These are phyloP conservation scores for Cyamopsis tetragonoloba DNA, from an alignment of 306 rosid genomes.

Conservation along the genomic window DNA sequence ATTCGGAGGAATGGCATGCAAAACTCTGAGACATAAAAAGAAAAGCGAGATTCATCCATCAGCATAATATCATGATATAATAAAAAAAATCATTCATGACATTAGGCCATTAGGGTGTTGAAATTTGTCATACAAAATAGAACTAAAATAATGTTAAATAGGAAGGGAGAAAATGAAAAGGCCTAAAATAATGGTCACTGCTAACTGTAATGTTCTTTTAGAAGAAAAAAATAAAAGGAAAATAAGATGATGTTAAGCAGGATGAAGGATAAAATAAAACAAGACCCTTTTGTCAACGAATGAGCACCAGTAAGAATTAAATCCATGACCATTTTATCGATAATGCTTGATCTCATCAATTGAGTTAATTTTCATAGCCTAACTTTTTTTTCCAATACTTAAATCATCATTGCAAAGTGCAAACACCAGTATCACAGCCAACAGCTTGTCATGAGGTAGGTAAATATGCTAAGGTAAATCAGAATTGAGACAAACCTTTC, in stretches of 20 bases:
- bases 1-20: constrained; percentile 87
- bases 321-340: not conserved
- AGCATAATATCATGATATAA: constrained; percentile 2
- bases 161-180: not conserved
- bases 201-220: not conserved
- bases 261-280: not conserved
- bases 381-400: not conserved
- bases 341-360: not conserved
- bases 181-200: not conserved
- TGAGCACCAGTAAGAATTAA: not conserved
- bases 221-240: not conserved
- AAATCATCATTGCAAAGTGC: constrained; percentile 5
- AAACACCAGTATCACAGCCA: constrained; percentile 4
- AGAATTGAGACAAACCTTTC: constrained; percentile 66
- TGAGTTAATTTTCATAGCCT: not conserved
- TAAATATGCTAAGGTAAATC: not conserved
- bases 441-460: constrained; percentile 3
- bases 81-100: not conserved
- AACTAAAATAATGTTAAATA: not conserved
- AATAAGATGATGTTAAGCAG: not conserved
- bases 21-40: constrained; percentile 55
- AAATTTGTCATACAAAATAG: not conserved
- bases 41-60: not conserved
- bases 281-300: constrained; percentile 11
- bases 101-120: not conserved